These are phyloP conservation scores for Chaetomium globosum DNA, from an alignment of 2,329 filamentous ascomycete species.

Conservation along the genomic window DNA sequence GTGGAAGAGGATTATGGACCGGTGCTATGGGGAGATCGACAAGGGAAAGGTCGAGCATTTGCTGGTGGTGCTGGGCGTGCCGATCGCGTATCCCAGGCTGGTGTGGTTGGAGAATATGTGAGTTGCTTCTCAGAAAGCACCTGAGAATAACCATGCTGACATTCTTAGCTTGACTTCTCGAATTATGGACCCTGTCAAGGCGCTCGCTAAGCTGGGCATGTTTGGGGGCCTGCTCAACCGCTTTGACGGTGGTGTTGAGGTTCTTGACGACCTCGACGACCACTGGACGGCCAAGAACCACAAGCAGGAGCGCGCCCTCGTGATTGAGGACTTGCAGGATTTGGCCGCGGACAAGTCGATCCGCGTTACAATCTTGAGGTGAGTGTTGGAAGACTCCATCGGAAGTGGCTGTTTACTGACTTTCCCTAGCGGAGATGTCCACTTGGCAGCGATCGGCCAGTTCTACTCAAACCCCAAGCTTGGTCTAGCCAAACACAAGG, in stretches of 20 bases:
- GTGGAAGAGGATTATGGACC: constrained; percentile 83
- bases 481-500: constrained; percentile 77
- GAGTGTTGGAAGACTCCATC: constrained; percentile 28
- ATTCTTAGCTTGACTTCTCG: constrained; percentile 72
- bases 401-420: not conserved
- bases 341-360: constrained; percentile 90
- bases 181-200: constrained; percentile 86
- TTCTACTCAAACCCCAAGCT: constrained; percentile 92
- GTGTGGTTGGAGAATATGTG: constrained; percentile 73
- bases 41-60: constrained; percentile 87
- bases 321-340: constrained; percentile 90
- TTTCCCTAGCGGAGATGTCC: constrained; percentile 77
- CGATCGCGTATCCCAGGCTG: constrained; percentile 76
- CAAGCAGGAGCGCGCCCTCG: constrained; percentile 82
- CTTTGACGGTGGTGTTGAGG: constrained; percentile 88
- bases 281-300: constrained; percentile 97
- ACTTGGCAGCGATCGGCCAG: constrained; percentile 87
- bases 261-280: constrained; percentile 89
- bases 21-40: constrained; percentile 78
- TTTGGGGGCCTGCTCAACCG: constrained; percentile 81
- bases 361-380: constrained; percentile 84
- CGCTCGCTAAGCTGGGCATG: constrained; percentile 77
- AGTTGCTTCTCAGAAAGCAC: constrained; percentile 42
- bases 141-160: constrained; percentile 15
- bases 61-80: constrained; percentile 82